Percentiles rank a stretch among this genome's conserved stretches.
phyloP scores from a whole-genome alignment of 1,284 basidiomycete genomes.

The Ustilago nuda region DNA sequence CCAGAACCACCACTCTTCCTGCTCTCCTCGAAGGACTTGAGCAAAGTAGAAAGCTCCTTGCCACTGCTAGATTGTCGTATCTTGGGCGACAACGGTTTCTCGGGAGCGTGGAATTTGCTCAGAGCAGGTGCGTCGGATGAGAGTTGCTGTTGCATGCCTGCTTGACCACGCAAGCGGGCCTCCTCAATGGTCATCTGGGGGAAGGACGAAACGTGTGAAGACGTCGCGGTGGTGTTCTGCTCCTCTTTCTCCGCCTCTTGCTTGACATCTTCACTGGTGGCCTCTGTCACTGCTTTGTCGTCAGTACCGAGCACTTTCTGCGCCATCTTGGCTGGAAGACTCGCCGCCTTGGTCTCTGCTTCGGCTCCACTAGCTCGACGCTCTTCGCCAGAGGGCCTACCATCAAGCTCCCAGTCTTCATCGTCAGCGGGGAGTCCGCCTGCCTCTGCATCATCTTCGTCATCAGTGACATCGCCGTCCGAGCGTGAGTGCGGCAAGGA shows the following conservation, averaged over 20 bases:
- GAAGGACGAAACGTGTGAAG: slow-evolving; percentile 25
- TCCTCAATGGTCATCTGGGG: slow-evolving; percentile 59
- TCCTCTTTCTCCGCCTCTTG: slow-evolving; percentile 21
- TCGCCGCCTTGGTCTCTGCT: slow-evolving; percentile 19
- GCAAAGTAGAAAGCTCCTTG: slow-evolving; percentile 41
- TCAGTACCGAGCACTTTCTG: slow-evolving; percentile 42
- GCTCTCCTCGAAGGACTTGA: slow-evolving; percentile 51
- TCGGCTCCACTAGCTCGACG: slow-evolving; percentile 16
- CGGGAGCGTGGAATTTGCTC: slow-evolving; percentile 56
- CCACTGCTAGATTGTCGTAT: slow-evolving; percentile 52
- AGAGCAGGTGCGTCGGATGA: slow-evolving; percentile 51
- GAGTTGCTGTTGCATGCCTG: slow-evolving; percentile 57
- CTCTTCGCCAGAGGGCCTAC: slow-evolving; percentile 36
- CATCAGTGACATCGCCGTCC: slow-evolving; percentile 39
- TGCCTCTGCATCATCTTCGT: slow-evolving; percentile 34
- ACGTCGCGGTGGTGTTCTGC: slow-evolving; percentile 6
- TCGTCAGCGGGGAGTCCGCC: slow-evolving; percentile 30
- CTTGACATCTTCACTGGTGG: slow-evolving; percentile 22
- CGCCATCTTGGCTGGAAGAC: slow-evolving; percentile 23
- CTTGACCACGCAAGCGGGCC: slow-evolving; percentile 52
- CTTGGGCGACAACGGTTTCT: slow-evolving; percentile 54
- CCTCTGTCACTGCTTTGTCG: slow-evolving; percentile 43
- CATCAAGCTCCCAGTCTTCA: slow-evolving; percentile 53
- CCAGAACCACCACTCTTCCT: slow-evolving; percentile 36
- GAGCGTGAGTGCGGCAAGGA: slow-evolving; percentile 38